Evolutionary conservation across 768 basidiomycete species (phyloP), one percentile per base, ranked within the genome.

Genomic region (Trametes cingulata): DNA sequence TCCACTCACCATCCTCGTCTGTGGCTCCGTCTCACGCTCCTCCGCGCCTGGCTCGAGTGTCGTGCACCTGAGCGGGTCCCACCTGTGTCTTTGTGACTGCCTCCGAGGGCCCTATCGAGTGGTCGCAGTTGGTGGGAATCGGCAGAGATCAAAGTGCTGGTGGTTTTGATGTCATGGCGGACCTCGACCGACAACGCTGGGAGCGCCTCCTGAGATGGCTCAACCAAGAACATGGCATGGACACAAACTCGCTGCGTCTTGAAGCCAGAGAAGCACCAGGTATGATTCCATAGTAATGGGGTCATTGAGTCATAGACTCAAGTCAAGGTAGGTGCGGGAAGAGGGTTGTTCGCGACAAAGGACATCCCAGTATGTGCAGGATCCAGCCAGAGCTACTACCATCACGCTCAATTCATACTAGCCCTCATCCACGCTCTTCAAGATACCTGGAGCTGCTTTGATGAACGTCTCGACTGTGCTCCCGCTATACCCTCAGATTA

Each of bases 391-490:
- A 22, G 10, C 24, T 17, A 20, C 8, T 15, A 47, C 25, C 13
- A 24, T 17, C 19, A 51, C 60, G 15, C 50, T 40, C n/a, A 39
- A 22, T 19, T 70, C 76, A 47, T 19, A 1, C 22, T 35, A 85
- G 73, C 81, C 85, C 33, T 81, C 80, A 13, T 77, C 81, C 0
- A 76, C 76, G 0, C 73, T 98, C 20, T 84, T 97, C 70, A 79
- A 78, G 4, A 76, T 97, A 9, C 95, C 95, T 2, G 77, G 83
- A 2, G 74, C 73, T 13, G 86, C 86, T 0, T 73, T 97, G 63
- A 74, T 96, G 64, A 98, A 95, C 73, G 74, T 78, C 39, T 75
- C 78, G 46, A 95, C 94, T 0, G 79, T 97, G 35, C 71, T 73
- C 22, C 75, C 79, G 2, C 75, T 83, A 41, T 90, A 93, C 73